phyloP scores from a whole-genome alignment of 192 early-diverging fungal species.

The Haplosporangium gracile region DNA sequence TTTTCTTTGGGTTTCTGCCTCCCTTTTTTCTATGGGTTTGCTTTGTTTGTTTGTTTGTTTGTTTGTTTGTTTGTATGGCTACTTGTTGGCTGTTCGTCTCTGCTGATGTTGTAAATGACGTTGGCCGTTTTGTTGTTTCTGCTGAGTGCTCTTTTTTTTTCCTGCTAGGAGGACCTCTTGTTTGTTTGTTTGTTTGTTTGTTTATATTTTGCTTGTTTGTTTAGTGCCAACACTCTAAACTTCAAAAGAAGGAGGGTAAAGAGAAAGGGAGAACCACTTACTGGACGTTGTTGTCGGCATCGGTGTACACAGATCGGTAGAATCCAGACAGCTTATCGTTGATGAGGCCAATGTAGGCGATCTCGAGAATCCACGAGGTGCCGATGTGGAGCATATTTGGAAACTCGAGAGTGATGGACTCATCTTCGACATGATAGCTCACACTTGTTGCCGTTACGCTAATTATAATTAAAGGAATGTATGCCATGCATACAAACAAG shows the following conservation, averaged over 20 bases:
- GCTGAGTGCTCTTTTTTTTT: background rate
- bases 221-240: too few relatives aligned
- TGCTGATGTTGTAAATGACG: background rate
- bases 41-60: background rate
- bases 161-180: background rate
- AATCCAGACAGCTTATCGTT: conserved; percentile 90
- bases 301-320: conserved; percentile 83
- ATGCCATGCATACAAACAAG: background rate
- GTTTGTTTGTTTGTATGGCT: background rate
- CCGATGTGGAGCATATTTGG: conserved; percentile 60
- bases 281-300: conserved; percentile 67
- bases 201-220: background rate
- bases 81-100: background rate
- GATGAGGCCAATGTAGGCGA: conserved; percentile 67
- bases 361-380: conserved; percentile 60
- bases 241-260: background rate
- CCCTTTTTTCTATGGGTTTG: too few relatives aligned
- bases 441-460: conserved; percentile 54
- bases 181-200: background rate
- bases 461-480: background rate
- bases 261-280: conserved; percentile 25
- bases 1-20: background rate
- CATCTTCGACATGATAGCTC: conserved; percentile 51
- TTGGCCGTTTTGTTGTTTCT: background rate
- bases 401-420: conserved; percentile 60